Evolutionary conservation across 2,329 filamentous ascomycete genomes (phyloP), one percentile per base, ranked within the genome.

Genomic region (Calonectria hongkongensis): DNA sequence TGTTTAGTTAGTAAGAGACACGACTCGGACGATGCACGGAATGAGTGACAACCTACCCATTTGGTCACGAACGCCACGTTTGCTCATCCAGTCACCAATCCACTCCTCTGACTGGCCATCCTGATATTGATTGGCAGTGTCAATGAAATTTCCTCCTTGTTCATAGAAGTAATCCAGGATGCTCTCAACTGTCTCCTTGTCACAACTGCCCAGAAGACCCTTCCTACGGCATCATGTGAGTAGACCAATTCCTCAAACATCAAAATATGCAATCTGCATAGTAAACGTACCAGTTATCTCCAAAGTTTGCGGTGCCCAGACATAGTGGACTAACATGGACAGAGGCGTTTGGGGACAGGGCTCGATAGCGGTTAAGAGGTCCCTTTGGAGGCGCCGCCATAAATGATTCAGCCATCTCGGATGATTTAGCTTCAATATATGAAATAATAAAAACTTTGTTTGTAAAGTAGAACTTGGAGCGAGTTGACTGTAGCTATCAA

Each of bases 91-190:
- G 74, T 89, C 87, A 9, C 88, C 88, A 36, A 90, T 76, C 86
- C 85, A 88, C 25, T 73, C 74, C 73, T 90, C 88, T 0, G 87
- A 89, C 73, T 90, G 82, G 68, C 87, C 87, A 68, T 84, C 72
- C 74, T 89, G 85, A 78, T 89, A 89, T 76, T 84, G 84, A 80
- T 85, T 87, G 48, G 86, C 75, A 0, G 89, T 92, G 77, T 92
- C 90, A 76, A 92, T 89, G 81, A 92, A 92, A 82, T 92, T 92
- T 7, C 90, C 90, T 4, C 90, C 90, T 2, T 85, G 83, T 13
- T 85, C 84, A 58, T 85, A 86, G 80, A 87, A 92, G 70, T 85
- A 85, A 73, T 92, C 90, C 1, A 92, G 84, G 30, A 92, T 85
- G 45, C 86, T 84, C 77, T 91, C 90, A 1, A 87, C 83, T n/a